Evolutionary conservation across 768 basidiomycete species (phyloP).

Genomic region (Trametes cingulata): DNA sequence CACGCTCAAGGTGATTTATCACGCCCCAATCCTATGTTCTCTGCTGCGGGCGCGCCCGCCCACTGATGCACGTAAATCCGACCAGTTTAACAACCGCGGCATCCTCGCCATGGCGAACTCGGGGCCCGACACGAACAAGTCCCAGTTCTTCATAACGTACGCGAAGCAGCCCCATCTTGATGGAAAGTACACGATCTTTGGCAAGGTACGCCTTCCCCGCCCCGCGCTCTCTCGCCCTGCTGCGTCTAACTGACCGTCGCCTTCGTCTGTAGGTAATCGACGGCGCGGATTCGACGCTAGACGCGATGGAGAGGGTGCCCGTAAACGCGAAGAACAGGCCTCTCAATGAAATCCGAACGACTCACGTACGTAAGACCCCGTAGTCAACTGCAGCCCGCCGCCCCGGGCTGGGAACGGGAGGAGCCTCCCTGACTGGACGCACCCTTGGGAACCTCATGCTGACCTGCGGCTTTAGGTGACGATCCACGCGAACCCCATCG

Average conservation of each 20-base stretch:
- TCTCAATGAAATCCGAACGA: conserved; percentile 79
- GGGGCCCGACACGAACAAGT: conserved; percentile 92
- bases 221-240: neutral
- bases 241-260: neutral
- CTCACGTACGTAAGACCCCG: conserved; percentile 54
- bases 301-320: conserved; percentile 89
- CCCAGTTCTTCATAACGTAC: conserved; percentile 88
- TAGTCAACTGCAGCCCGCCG: neutral
- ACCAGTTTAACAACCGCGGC: conserved; percentile 91
- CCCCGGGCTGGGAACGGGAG: neutral
- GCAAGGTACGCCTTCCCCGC: conserved; percentile 45
- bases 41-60: neutral
- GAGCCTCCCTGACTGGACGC: too few species aligned
- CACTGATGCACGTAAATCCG: neutral
- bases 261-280: conserved; percentile 70
- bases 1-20: conserved; percentile 76
- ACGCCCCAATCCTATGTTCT: neutral
- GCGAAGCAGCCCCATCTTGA: conserved; percentile 93
- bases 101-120: conserved; percentile 98
- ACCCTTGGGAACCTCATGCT: neutral
- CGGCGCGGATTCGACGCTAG: conserved; percentile 90
- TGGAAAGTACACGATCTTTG: conserved; percentile 92
- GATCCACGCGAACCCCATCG: conserved; percentile 95
- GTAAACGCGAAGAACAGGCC: conserved; percentile 92
- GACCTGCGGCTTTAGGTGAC: conserved; percentile 52